Conservation (phyloP, 139 green algal genomes). For the Micromonas commoda region DNA sequence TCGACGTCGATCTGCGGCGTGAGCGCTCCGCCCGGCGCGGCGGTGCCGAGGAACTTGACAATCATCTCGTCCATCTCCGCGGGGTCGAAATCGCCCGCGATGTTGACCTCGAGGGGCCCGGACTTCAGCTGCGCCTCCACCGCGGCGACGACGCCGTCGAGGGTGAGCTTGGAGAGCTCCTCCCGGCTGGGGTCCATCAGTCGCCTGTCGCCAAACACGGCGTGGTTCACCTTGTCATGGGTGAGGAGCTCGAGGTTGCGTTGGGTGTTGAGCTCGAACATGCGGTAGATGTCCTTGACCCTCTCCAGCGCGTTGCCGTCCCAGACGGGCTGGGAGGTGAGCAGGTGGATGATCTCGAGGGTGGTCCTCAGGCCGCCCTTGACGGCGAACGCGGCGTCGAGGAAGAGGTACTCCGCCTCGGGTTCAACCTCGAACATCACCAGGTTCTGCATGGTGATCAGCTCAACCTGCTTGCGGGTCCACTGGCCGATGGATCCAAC, state of each 20-base stretch:
- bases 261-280: constrained; percentile 54
- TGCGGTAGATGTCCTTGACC: constrained; percentile 72
- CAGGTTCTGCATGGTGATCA: constrained; percentile 90
- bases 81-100: constrained; percentile 89
- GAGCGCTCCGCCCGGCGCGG: background rate
- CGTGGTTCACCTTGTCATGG: constrained; percentile 60
- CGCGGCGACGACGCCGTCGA: constrained; percentile 59
- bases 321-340: constrained; percentile 56
- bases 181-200: constrained; percentile 72
- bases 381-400: constrained; percentile 87
- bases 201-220: constrained; percentile 68
- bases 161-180: constrained; percentile 71
- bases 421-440: constrained; percentile 90
- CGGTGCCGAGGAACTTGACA: constrained; percentile 65
- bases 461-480: constrained; percentile 79
- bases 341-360: constrained; percentile 58
- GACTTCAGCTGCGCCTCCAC: constrained; percentile 62
- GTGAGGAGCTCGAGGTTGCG: constrained; percentile 79
- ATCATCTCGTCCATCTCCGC: constrained; percentile 61
- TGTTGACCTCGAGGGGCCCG: constrained; percentile 63
- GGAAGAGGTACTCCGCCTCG: constrained; percentile 89
- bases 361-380: constrained; percentile 29
- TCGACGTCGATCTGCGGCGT: background rate
- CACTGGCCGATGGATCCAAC: constrained; percentile 70
- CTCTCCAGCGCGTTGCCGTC: constrained; percentile 59